Percentiles rank a stretch among this genome's conserved stretches.
phyloP scores from a whole-genome alignment of 164 flowering plant genomes.

The Aristolochia contorta region DNA sequence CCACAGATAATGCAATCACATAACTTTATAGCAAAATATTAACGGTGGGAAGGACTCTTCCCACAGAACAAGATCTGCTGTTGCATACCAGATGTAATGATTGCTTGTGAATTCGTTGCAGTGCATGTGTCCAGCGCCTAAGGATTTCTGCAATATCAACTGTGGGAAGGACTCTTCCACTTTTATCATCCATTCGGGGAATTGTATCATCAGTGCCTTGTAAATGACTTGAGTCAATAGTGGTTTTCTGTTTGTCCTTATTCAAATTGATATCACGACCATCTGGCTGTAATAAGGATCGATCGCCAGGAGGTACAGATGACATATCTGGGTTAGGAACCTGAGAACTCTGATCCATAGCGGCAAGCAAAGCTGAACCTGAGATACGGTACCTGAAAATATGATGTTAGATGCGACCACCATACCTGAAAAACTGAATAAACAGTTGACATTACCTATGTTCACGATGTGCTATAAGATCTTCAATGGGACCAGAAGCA shows the following conservation, averaged over 20 bases:
- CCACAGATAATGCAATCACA: not conserved
- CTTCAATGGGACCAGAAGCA: conserved; percentile 99
- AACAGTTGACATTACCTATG: conserved; percentile 55
- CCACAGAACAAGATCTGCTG: not conserved
- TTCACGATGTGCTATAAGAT: conserved; percentile 95
- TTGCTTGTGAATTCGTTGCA: conserved; percentile 93
- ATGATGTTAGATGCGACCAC: not conserved
- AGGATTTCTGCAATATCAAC: conserved; percentile 95
- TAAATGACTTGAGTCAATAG: conserved; percentile 29
- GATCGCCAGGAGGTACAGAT: conserved; percentile 36
- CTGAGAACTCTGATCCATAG: conserved; percentile 97
- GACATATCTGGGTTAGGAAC: conserved; percentile 42
- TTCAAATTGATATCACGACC: conserved; percentile 36
- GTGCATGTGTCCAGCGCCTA: conserved; percentile 98
- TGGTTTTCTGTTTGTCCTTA: conserved; percentile 29
- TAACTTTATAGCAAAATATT: too few relatives aligned
- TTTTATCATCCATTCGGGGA: conserved; percentile 66
- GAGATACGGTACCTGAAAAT: conserved; percentile 86
- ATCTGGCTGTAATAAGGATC: conserved; percentile 25
- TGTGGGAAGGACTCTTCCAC: conserved; percentile 70
- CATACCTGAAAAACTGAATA: not conserved
- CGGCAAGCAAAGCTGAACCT: conserved; percentile 94
- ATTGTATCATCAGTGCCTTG: conserved; percentile 41
- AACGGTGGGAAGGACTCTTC: too few relatives aligned
- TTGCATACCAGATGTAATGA: conserved; percentile 48